A percentile compares a stretch with the other conserved stretches of the same genome.
phyloP scores from a whole-genome alignment of 2,329 filamentous ascomycete species.

The Pseudogymnoascus pannorum region DNA sequence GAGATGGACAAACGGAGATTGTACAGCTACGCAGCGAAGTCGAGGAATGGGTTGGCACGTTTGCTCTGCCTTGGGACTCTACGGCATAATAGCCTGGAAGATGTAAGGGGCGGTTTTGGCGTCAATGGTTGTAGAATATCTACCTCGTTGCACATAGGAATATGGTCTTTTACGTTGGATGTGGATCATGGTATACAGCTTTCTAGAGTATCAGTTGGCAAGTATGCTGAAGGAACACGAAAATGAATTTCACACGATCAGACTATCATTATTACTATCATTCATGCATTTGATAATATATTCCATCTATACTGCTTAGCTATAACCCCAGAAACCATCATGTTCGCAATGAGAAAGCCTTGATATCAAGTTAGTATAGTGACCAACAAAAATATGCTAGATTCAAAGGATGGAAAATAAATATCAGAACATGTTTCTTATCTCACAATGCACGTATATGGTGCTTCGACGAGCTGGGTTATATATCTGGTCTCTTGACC shows the following conservation, averaged over 20 bases:
- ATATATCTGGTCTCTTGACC: conserved; percentile 10
- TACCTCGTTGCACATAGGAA: conserved; percentile 7
- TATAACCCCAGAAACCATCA: background rate
- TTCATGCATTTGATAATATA: background rate
- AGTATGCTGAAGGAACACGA: conserved; percentile 6
- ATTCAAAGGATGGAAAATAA: background rate
- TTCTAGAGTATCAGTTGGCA: background rate
- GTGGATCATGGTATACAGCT: background rate
- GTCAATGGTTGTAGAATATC: conserved; percentile 7
- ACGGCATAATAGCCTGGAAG: background rate
- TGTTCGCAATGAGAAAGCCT: background rate
- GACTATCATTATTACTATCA: no score
- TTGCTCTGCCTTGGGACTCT: conserved; percentile 58
- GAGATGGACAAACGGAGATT: conserved; percentile 62
- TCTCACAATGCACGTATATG: conserved; percentile 7
- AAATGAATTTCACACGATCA: background rate
- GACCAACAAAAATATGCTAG: background rate
- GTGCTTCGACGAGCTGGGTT: conserved; percentile 10
- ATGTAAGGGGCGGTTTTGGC: background rate
- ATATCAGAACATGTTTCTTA: conserved; percentile 7
- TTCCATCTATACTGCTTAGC: background rate
- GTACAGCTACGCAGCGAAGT: conserved; percentile 67
- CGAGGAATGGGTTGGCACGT: conserved; percentile 71
- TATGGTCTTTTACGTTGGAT: background rate
- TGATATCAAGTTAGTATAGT: background rate